A percentile compares a stretch with the other conserved stretches of the same genome.
These are phyloP conservation scores for Xerocomus nothofagi DNA, from an alignment of 1,284 basidiomycete species.

Conservation along the genomic window DNA sequence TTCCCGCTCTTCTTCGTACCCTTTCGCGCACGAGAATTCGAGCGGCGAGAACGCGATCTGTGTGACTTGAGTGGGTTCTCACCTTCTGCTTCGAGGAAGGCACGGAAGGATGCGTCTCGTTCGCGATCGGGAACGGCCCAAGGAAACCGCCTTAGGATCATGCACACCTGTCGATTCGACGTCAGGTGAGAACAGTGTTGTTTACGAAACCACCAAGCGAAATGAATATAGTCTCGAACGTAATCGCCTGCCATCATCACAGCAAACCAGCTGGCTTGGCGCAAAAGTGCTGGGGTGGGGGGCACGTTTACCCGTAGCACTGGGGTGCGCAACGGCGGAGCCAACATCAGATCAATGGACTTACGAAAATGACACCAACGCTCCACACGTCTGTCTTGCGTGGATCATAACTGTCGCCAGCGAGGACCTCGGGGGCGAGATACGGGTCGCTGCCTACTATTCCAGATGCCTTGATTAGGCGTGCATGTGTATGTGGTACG, in stretches of 20 bases:
- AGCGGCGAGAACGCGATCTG: slow-evolving; percentile 17
- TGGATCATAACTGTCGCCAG: slow-evolving; percentile 74
- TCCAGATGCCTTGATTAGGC: slow-evolving; percentile 79
- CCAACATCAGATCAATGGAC: slow-evolving; percentile 9
- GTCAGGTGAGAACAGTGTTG: slow-evolving; percentile 17
- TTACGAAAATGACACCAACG: slow-evolving; percentile 95
- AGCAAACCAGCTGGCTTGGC: not conserved
- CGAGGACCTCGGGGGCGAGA: slow-evolving; percentile 95
- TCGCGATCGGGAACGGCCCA: slow-evolving; percentile 99
- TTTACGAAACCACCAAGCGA: slow-evolving; percentile 9
- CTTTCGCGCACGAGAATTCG: slow-evolving; percentile 8
- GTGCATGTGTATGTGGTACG: slow-evolving; percentile 41
- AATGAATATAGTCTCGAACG: slow-evolving; percentile 1
- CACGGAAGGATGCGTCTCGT: slow-evolving; percentile 87
- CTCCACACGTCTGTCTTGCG: slow-evolving; percentile 99
- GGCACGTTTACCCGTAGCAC: not conserved
- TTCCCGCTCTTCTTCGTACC: slow-evolving; percentile 13
- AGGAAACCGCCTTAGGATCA: slow-evolving; percentile 96
- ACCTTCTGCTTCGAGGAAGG: slow-evolving; percentile 78
- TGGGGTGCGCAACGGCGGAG: not conserved
- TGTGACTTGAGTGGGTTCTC: slow-evolving; percentile 29
- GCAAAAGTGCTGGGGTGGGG: not conserved
- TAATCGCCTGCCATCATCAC: slow-evolving; percentile 2
- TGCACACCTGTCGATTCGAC: slow-evolving; percentile 56
- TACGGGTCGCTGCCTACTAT: slow-evolving; percentile 98